Conservation (phyloP, 345 rosid genomes). For the Eucalyptus sp. region DNA sequence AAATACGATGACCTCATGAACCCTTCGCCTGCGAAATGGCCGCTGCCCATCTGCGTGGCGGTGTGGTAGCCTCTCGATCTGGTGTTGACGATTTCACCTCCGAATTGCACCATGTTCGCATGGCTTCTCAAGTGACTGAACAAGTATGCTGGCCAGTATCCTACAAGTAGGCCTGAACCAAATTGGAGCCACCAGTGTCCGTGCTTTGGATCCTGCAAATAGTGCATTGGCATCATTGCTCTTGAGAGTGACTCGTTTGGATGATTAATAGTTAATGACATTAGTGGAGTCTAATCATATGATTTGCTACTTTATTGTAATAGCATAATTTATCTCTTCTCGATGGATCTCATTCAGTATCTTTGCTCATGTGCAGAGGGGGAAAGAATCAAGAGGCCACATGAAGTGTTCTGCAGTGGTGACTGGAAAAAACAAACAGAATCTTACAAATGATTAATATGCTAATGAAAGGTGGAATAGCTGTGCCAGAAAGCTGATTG, state of each 20-base stretch:
- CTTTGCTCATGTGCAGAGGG: background rate
- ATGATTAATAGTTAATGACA: background rate
- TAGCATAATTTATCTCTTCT: background rate
- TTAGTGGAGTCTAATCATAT: background rate
- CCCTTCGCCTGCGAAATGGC: conserved; percentile 86
- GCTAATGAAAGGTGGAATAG: background rate
- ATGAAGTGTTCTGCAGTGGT: background rate
- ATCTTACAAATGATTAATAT: background rate
- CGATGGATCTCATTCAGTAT: background rate
- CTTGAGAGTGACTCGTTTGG: background rate
- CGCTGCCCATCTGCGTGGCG: conserved; percentile 94
- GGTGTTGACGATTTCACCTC: conserved; percentile 84
- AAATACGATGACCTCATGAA: conserved; percentile 83
- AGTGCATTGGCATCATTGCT: background rate
- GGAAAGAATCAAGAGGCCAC: background rate
- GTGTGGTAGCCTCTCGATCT: conserved; percentile 79
- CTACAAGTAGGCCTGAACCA: conserved; percentile 75
- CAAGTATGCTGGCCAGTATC: conserved; percentile 92
- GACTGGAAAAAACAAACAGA: background rate
- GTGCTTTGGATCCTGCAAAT: conserved; percentile 79
- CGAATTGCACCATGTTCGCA: conserved; percentile 94
- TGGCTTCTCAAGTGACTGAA: conserved; percentile 83
- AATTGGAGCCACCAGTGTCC: conserved; percentile 98
- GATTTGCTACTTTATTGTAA: background rate
- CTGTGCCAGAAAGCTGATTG: background rate